phyloP scores from a whole-genome alignment of 345 rosid genomes.

The Gossypium bickii region DNA sequence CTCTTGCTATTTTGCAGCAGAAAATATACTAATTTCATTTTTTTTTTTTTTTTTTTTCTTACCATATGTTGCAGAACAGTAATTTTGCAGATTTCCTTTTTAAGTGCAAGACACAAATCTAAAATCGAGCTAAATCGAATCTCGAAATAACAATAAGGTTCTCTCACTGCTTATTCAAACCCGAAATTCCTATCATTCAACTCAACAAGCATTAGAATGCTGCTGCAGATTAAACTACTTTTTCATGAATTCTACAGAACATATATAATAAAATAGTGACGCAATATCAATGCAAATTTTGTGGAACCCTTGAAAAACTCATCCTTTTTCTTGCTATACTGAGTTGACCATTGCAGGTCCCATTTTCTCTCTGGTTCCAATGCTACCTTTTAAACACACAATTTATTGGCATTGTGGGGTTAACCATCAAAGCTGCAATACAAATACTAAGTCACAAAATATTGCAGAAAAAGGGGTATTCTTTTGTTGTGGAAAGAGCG shows the following conservation, averaged over 20 bases:
- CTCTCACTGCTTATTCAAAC: not conserved
- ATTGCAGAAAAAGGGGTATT: too few relatives aligned
- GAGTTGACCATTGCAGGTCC: not conserved
- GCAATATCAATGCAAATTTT: not conserved
- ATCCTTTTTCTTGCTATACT: not conserved
- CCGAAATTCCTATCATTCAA: not conserved
- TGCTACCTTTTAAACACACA: not conserved
- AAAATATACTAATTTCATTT: not conserved
- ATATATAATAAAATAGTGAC: too few relatives aligned
- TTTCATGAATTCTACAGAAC: too few relatives aligned
- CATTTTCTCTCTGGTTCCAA: not conserved
- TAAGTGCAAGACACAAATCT: too few relatives aligned
- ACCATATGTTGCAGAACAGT: not conserved
- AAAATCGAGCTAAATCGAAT: too few relatives aligned
- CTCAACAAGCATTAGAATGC: not conserved
- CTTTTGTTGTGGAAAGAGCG: constrained; percentile 14
- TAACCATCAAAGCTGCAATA: not conserved
- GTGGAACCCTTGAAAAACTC: not conserved
- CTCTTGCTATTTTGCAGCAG: not conserved
- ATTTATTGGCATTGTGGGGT: not conserved
- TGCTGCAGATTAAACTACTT: not conserved
- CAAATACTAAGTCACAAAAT: not conserved
- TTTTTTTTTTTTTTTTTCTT: not conserved
- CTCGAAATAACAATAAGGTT: too few relatives aligned
- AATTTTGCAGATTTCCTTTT: not conserved